These are phyloP conservation scores for Pseudogymnoascus sp. DNA, from an alignment of 2,329 filamentous ascomycete genomes.

Conservation along the genomic window DNA sequence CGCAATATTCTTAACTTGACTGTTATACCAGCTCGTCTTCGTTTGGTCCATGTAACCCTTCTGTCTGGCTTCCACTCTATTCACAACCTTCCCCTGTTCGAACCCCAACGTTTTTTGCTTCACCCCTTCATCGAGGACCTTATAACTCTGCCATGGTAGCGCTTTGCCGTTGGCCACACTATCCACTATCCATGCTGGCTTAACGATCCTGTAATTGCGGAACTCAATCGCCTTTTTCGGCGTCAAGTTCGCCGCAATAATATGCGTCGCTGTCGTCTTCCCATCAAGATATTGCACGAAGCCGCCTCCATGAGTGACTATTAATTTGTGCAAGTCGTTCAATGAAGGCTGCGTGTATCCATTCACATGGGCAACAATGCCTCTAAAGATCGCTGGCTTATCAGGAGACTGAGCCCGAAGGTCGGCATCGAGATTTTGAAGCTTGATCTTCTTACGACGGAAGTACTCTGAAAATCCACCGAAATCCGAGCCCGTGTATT, in stretches of 20 bases:
- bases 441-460: slow-evolving; percentile 89
- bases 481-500: slow-evolving; percentile 81
- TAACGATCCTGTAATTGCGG: slow-evolving; percentile 79
- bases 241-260: slow-evolving; percentile 82
- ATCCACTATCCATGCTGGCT: slow-evolving; percentile 89
- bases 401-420: slow-evolving; percentile 49
- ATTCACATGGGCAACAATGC: slow-evolving; percentile 83
- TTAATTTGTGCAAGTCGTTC: slow-evolving; percentile 76
- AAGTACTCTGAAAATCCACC: slow-evolving; percentile 90
- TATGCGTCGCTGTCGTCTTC: slow-evolving; percentile 92
- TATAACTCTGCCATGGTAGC: slow-evolving; percentile 78
- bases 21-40: slow-evolving; percentile 73
- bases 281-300: slow-evolving; percentile 92
- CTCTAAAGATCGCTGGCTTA: slow-evolving; percentile 81
- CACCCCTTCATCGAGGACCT: slow-evolving; percentile 75
- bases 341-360: slow-evolving; percentile 93
- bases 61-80: slow-evolving; percentile 53
- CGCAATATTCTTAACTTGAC: slow-evolving; percentile 49
- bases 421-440: slow-evolving; percentile 87
- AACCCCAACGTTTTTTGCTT: slow-evolving; percentile 69
- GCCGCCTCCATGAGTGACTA: slow-evolving; percentile 88
- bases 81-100: slow-evolving; percentile 55
- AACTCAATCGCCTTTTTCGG: slow-evolving; percentile 93
- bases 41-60: slow-evolving; percentile 74
- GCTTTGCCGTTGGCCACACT: slow-evolving; percentile 74